Evolutionary conservation across 345 rosid genomes (phyloP).

Genomic region (Salix caprea): DNA sequence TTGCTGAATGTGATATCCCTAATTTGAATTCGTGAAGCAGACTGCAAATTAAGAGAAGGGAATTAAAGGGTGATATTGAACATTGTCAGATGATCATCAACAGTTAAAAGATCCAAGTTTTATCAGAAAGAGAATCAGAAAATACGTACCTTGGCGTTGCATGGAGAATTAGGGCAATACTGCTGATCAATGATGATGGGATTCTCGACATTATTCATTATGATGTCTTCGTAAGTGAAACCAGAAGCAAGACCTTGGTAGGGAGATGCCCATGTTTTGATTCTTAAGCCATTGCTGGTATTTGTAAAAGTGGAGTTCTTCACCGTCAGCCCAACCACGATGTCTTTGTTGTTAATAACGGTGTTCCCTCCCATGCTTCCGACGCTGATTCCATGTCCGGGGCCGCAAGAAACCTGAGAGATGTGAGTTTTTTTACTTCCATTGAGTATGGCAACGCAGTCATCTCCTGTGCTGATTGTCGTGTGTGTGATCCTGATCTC

Average conservation of each 20-base stretch:
- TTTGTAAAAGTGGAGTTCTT: neutral
- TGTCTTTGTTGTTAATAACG: neutral
- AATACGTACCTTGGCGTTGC: conserved; percentile 7
- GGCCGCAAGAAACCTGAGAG: neutral
- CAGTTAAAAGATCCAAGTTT: no score
- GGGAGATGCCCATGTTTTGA: neutral
- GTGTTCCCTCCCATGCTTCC: neutral
- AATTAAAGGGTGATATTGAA: no score
- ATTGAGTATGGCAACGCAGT: neutral
- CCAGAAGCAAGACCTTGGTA: neutral
- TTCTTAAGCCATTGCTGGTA: neutral
- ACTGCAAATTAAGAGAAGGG: neutral
- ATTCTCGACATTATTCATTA: neutral
- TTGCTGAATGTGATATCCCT: conserved; percentile 23
- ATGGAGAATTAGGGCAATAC: conserved; percentile 9
- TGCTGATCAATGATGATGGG: neutral
- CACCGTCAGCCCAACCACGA: neutral
- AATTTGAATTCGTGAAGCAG: conserved; percentile 28
- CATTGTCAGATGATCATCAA: neutral
- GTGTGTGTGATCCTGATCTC: neutral
- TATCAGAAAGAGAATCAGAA: no score
- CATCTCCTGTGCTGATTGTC: neutral
- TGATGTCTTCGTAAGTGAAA: neutral
- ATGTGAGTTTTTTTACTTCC: neutral
- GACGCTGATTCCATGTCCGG: neutral